A percentile compares a stretch with the other conserved stretches of the same genome.
These are phyloP conservation scores for Pichia exigua DNA, from an alignment of 805 yeast species.

Conservation along the genomic window DNA sequence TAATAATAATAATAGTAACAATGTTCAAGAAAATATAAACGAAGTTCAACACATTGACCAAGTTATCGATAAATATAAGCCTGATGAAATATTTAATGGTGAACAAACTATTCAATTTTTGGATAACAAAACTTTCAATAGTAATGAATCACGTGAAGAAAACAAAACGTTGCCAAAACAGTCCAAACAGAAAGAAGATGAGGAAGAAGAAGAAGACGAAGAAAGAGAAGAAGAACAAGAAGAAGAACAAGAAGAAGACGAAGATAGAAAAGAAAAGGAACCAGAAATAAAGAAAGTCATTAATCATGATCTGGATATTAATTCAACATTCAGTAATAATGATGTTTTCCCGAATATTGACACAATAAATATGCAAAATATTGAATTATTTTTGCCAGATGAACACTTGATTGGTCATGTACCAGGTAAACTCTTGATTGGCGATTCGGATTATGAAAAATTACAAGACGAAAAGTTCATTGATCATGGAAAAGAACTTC, in stretches of 20 bases:
- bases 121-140: too few relatives aligned
- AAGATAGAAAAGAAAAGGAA: too few relatives aligned
- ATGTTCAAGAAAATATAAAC: neutral
- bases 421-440: neutral
- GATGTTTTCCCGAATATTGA: neutral
- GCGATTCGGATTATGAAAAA: neutral
- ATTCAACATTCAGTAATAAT: neutral
- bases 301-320: neutral
- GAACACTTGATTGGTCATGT: neutral
- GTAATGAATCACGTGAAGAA: too few relatives aligned
- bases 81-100: too few relatives aligned
- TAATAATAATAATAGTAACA: too few relatives aligned
- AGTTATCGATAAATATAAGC: neutral
- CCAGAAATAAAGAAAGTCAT: neutral
- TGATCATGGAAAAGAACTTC: neutral
- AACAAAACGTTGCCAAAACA: too few relatives aligned
- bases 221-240: neutral
- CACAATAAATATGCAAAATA: neutral
- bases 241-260: neutral
- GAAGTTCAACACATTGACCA: neutral
- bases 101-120: too few relatives aligned
- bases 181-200: too few relatives aligned
- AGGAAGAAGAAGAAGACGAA: too few relatives aligned
- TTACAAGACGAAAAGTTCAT: neutral
- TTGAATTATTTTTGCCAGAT: neutral